These are phyloP conservation scores for Suillus discolor DNA, from an alignment of 768 basidiomycete genomes.

Conservation along the genomic window DNA sequence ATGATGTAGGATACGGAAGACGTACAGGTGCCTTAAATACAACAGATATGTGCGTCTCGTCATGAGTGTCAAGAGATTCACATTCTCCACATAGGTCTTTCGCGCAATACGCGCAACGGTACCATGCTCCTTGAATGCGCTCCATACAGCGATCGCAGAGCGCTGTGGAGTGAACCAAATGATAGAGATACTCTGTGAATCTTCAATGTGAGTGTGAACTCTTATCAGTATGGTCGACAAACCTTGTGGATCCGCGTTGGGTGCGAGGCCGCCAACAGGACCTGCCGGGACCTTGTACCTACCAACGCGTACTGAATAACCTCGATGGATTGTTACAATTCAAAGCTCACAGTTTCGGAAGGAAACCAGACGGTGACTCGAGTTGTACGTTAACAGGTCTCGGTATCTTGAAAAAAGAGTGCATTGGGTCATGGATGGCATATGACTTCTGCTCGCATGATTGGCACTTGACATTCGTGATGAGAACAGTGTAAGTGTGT, in stretches of 20 bases:
- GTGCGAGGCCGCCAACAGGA: conserved; percentile 41
- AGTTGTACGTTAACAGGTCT: conserved; percentile 72
- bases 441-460: conserved; percentile 82
- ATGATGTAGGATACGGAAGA: conserved; percentile 7
- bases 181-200: conserved; percentile 58
- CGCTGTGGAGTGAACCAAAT: conserved; percentile 64
- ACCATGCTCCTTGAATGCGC: conserved; percentile 86
- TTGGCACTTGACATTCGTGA: conserved; percentile 57
- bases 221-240: conserved; percentile 13
- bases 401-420: conserved; percentile 87
- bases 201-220: background rate
- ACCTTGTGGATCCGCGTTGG: conserved; percentile 60
- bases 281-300: conserved; percentile 72
- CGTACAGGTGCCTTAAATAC: conserved; percentile 84
- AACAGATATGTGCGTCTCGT: conserved; percentile 81
- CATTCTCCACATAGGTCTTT: conserved; percentile 88
- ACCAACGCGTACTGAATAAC: conserved; percentile 14
- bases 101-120: conserved; percentile 85
- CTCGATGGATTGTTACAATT: conserved; percentile 1
- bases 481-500: background rate
- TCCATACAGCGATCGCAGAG: conserved; percentile 88
- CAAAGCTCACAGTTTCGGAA: conserved; percentile 64
- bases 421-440: conserved; percentile 77
- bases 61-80: conserved; percentile 79
- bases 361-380: conserved; percentile 54